Percentiles rank a stretch among this genome's conserved stretches.
Conservation (phyloP, 371 early-diverging fungal genomes). For the Mucor lusitanicus region DNA sequence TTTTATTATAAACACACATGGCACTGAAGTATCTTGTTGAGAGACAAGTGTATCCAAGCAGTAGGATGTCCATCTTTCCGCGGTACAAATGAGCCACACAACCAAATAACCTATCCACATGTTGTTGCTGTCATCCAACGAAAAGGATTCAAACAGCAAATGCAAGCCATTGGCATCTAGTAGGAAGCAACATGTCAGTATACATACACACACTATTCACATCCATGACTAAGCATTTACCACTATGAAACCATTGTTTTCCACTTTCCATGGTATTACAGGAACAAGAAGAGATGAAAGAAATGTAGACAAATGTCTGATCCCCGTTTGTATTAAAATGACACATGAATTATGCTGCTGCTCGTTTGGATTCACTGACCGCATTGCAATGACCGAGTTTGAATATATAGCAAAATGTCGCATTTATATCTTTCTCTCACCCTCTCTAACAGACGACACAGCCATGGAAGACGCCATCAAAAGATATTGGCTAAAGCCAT, state of each 20-base stretch:
- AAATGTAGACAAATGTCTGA: not conserved
- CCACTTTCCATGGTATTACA: slow-evolving; percentile 7
- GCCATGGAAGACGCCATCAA: slow-evolving; percentile 2
- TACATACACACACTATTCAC: no score
- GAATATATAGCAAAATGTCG: not conserved
- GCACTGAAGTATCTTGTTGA: not conserved
- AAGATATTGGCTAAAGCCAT: slow-evolving; percentile 15
- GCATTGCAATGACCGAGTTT: not conserved
- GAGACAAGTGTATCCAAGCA: slow-evolving; percentile 13
- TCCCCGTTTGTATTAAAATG: no score
- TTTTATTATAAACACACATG: not conserved
- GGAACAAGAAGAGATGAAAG: not conserved
- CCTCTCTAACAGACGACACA: not conserved
- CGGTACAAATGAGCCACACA: slow-evolving; percentile 29
- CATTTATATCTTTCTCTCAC: not conserved
- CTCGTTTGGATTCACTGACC: not conserved
- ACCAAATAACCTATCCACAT: slow-evolving; percentile 28
- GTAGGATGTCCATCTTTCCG: slow-evolving; percentile 29
- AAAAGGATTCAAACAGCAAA: slow-evolving; percentile 34
- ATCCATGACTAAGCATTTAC: no score
- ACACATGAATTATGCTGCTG: not conserved
- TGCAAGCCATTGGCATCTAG: slow-evolving; percentile 33
- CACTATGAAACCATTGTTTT: slow-evolving; percentile 33
- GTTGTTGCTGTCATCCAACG: slow-evolving; percentile 13
- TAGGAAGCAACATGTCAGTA: no score